Base-by-base conservation (phyloP, 1,284 basidiomycete species). In the Ceratobasidium sp. region DNA sequence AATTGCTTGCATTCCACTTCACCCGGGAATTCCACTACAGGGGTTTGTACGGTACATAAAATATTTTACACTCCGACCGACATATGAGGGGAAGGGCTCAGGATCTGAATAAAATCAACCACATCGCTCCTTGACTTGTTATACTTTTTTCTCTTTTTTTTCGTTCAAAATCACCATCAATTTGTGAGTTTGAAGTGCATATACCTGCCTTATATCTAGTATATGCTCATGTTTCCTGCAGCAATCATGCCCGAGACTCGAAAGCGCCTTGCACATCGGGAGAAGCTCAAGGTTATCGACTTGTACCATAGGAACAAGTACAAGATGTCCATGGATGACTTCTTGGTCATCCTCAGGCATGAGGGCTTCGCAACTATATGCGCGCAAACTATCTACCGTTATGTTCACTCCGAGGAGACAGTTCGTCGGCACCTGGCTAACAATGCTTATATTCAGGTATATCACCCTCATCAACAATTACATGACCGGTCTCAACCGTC, bases 401-500 rank as follows among this genome's bases (percentile, higher is more conserved):
- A 60, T 20, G 42, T 29, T 31, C 56, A 20, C 25, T 43, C 17
- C 42, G 56, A 60, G n/a, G 56, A 31, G 4, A 31, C 42, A 3
- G 47, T 60, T 60, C 56, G 56, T 29, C 42, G 27, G 20, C 42
- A 47, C 22, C 27, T 60, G 38, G 38, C 38, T 17, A 10, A 8
- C 56, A 45, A 60, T 25, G 22, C 43, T 52, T 52, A 13, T 52
- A 22, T 52, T 25, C 25, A 52, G 49, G n/a, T 25, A 52, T 52
- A 20, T 52, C 31, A 27, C 49, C 31, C 15, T 25, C 20, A 12
- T 52, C 74, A 25, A 79, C 71, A 43, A 69, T 8, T 60, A 77
- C 40, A 75, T 81, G 73, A 54, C 58, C 1, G 17, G 29, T 2
- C 40, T 77, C 50, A 69, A 73, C 8, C 71, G 74, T 0, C 69